Evolutionary conservation across 1,284 basidiomycete species (phyloP), one percentile per base, ranked within the genome.

Genomic region (Pterula multifida): DNA sequence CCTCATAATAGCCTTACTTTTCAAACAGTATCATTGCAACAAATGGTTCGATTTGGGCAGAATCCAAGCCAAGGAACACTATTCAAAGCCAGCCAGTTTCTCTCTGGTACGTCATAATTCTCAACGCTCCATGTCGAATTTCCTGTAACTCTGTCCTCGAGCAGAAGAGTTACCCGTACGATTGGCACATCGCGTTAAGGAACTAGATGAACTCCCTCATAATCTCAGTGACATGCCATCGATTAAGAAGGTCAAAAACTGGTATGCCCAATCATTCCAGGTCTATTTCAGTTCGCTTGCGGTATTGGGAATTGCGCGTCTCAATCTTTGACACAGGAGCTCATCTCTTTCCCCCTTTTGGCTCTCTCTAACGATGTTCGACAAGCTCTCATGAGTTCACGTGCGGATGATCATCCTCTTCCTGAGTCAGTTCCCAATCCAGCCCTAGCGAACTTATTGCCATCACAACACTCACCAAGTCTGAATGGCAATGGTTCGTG

Each of bases 251-350:
- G 95, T 98, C 56, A 95, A 95, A 71, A 85, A 96, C 62, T 98
- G 95, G 95, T 98, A 98, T 63, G 95, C 94, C 0, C 91, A 98
- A 70, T 94, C 90, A 15, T 98, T 98, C 61, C 90, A 98, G 75
- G 93, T 93, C 50, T 54, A 70, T 28, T 21, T 26, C 26, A 44
- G 23, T n/a, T 26, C 19, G 28, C n/a, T n/a, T n/a, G n/a, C 19
- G 35, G 22, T 46, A 49, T 45, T 49, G 6, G 49, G 42, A 46
- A 48, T 6, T 35, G 45, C 15, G 11, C 23, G 36, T 54, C 46
- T 48, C 36, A 11, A 13, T 39, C 36, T 26, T n/a, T 11, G 3
- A 25, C 48, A 28, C 58, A 96, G 91, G 92, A 96, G 70, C 76
- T 96, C 52, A 81, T 95, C 60, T 75, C 70, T 47, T 93, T 94